Base-by-base conservation (phyloP, 2,329 filamentous ascomycete species). In the Chalara sp. region DNA sequence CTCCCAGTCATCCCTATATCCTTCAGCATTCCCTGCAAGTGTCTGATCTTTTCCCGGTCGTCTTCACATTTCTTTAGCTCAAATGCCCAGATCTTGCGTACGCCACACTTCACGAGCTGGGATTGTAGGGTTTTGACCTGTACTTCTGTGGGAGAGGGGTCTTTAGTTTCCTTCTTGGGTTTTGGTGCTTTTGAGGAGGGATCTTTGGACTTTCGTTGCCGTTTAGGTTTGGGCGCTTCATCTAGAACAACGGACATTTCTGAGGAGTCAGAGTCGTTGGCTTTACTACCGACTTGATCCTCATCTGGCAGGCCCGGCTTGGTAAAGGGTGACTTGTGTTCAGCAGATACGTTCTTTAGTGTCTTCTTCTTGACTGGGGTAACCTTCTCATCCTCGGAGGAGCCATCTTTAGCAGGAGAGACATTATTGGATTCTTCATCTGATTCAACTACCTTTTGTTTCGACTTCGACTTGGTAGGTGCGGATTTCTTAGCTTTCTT, bases 121-220 rank as follows among this genome's bases (percentile, higher is more conserved):
- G 83, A 80, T 70, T 97, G 92, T 4, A 97, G 75, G 46, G 84
- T 86, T 68, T 96, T 97, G 65, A 96, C 86, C 66, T 95, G 87
- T 4, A 80, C 83, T 53, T 89, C 81, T 53, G 90, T 79, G 0
- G 85, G 80, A 13, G 83, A 66, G 35, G 76, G 69, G 7, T 65
- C 65, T 13, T 70, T 63, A 2, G 67, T 46, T 46, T 70, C 67
- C 6, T 73, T 62, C n/a, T 70, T 70, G 28, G 63, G 61, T 52
- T 75, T 74, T 13, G 68, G 21, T 12, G 65, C 48, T 60, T 72
- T 70, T 1, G 66, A 29, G 55, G 65, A 67, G 13, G 54, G 12
- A n/a, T 43, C 53, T 49, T 52, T 63, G n/a, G 55, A 47, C 44
- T 57, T 62, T 12, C 55, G 63, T 50, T 48, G 51, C 11, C 30